Evolutionary conservation across 148 eudicot species (phyloP), one percentile per base, ranked within the genome.

Genomic region (Fagopyrum homotropicum): DNA sequence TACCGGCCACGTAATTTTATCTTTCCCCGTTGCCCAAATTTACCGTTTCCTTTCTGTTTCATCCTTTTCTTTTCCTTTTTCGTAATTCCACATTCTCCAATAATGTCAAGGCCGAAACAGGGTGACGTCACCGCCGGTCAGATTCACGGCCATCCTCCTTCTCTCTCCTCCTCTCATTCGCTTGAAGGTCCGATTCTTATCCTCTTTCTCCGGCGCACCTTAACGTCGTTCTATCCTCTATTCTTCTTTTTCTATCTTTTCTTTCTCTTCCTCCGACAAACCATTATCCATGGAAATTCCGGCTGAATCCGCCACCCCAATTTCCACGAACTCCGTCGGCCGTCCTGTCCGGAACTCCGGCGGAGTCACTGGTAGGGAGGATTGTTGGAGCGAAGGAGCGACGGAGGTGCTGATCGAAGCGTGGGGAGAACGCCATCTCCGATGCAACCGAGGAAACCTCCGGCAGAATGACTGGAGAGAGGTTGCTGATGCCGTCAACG

Each of bases 401-500:
- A 93, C 98, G 14, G 79, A 86, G 30, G 87, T 90, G 69, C 75
- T 93, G 8, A 93, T 93, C 75, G 95, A 93, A 12, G 98, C 98
- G 0, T 93, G 98, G 98, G 98, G 98, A 0, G 98, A 93, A 47
- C 73, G 98, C 17, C 90, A 91, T 74, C 17, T 88, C 72, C 88
- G 88, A 70, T 75, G 90, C 14, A 89, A 89, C 81, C 75, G 97
- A 26, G 98, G 98, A 4, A 93, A 93, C 75, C 79, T 93, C 72
- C 90, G 90, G 77, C 98, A 93, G 80, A 86, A 89, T n/a, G 91
- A 93, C 79, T 93, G 98, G 98, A 83, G 88, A 45, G 95, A 93
- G 16, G 98, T 93, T 0, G 95, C 98, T 0, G 93, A 93, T 14
- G 82, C 87, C 11, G 97, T 93, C 1, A 82, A 82, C 55, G 70